These are phyloP conservation scores for Suillus discolor DNA, from an alignment of 768 basidiomycete species.

Conservation along the genomic window DNA sequence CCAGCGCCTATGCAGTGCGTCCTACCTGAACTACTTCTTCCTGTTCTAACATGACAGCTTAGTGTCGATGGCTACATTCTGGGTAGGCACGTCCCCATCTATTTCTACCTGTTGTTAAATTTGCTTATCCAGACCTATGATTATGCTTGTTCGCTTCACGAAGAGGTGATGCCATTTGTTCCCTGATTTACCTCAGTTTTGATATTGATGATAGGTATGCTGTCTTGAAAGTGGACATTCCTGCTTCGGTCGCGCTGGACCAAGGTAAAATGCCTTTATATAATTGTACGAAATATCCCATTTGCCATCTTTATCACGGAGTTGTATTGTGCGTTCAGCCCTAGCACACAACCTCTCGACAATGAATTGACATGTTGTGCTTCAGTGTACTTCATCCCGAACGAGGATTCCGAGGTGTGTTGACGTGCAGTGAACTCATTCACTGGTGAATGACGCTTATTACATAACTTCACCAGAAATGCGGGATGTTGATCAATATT, in stretches of 20 bases:
- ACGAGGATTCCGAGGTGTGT: neutral
- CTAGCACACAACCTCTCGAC: neutral
- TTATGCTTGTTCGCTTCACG: neutral
- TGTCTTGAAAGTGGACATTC: neutral
- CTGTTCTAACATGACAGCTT: neutral
- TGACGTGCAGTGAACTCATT: neutral
- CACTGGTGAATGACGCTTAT: neutral
- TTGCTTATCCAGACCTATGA: neutral
- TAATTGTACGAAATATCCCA: neutral
- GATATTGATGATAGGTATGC: neutral
- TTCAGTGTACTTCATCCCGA: neutral
- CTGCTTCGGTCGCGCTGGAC: neutral
- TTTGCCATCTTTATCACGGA: neutral
- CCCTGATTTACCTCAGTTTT: neutral
- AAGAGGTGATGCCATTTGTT: neutral
- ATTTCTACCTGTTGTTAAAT: neutral
- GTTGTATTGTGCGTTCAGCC: neutral
- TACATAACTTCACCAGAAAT: neutral
- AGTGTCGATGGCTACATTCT: neutral
- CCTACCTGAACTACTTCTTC: neutral
- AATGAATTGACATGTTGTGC: neutral
- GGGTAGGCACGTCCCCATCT: neutral
- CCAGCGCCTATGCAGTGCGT: neutral
- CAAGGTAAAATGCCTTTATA: neutral
- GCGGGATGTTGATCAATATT: neutral